These are phyloP conservation scores for Cladosporium sp. DNA, from an alignment of 2,329 filamentous ascomycete species.

Conservation along the genomic window DNA sequence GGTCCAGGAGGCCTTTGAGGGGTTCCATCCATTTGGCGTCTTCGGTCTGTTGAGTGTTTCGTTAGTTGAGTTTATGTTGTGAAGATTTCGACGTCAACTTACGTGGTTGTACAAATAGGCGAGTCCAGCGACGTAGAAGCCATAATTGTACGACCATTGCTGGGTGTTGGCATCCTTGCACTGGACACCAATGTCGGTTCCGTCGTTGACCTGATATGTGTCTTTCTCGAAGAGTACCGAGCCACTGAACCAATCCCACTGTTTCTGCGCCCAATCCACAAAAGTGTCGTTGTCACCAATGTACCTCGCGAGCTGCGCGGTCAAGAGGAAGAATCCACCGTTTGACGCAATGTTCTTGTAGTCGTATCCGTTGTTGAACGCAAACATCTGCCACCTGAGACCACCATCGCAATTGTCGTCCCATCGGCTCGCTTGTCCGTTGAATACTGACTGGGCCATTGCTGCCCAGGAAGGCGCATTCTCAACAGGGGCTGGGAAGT, in stretches of 20 bases:
- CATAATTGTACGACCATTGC: constrained; percentile 44
- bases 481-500: constrained; percentile 39
- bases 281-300: constrained; percentile 52
- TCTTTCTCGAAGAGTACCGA: constrained; percentile 55
- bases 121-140: constrained; percentile 45
- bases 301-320: constrained; percentile 38
- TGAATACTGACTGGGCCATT: constrained; percentile 41
- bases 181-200: constrained; percentile 42
- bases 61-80: neutral
- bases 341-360: constrained; percentile 50
- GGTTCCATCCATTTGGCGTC: constrained; percentile 22
- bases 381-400: constrained; percentile 37
- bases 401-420: constrained; percentile 37
- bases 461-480: constrained; percentile 41
- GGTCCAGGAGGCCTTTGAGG: constrained; percentile 23
- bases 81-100: constrained; percentile 17
- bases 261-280: constrained; percentile 56
- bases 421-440: constrained; percentile 35
- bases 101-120: constrained; percentile 44
- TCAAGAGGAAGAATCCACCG: constrained; percentile 49
- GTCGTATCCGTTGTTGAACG: constrained; percentile 47
- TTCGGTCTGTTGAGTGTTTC: constrained; percentile 16
- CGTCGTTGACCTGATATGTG: constrained; percentile 46
- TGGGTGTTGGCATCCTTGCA: constrained; percentile 43
- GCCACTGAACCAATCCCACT: constrained; percentile 35